Base-by-base conservation (phyloP, 2,329 filamentous ascomycete genomes). In the Claviceps quebecensis region DNA sequence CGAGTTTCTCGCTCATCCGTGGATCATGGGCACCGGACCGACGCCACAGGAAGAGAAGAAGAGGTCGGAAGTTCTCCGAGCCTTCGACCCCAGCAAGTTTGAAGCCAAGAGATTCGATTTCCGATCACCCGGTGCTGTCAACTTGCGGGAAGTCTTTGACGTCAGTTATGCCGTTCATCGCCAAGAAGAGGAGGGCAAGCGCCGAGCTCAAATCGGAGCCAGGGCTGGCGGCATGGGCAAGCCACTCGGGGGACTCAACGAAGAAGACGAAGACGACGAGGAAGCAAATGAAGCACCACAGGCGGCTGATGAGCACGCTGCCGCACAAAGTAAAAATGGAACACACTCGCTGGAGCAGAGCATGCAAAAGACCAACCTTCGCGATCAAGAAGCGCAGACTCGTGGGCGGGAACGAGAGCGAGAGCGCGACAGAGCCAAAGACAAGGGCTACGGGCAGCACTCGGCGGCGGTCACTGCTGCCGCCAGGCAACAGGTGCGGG, bases 161-260 rank as follows among this genome's bases (percentile, higher is more conserved):
- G 91, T 98, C 47, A 85, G 88, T n/a, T 98, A 98, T 62, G 91
- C 93, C 8, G 93, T 98, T 8, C 93, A 97, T 65, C 77, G 93
- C 46, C 89, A 97, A 67, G 93, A 97, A 68, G 93, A 98, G 65
- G 93, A 97, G 67, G 84, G 81, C 60, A 97, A 96, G 71, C 83
- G 89, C 50, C 81, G 88, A 56, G 95, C 94, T 67, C 87, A 94
- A 62, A 78, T 90, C 59, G 77, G 77, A 73, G 79, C 70, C 74
- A 90, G 74, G 78, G 85, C 60, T 73, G 84, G 72, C 73, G 84
- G 71, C 65, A 83, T 61, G 69, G 82, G 61, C 1, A 75, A 56
- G 56, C 69, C 57, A 63, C 66, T 81, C 6, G 79, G 79, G 23
- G 80, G 79, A 6, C 78, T 95, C 56, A 82, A 87, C 50, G 84